A percentile compares a stretch with the other conserved stretches of the same genome.
These are phyloP conservation scores for Suillus plorans DNA, from an alignment of 768 basidiomycete species.

Conservation along the genomic window DNA sequence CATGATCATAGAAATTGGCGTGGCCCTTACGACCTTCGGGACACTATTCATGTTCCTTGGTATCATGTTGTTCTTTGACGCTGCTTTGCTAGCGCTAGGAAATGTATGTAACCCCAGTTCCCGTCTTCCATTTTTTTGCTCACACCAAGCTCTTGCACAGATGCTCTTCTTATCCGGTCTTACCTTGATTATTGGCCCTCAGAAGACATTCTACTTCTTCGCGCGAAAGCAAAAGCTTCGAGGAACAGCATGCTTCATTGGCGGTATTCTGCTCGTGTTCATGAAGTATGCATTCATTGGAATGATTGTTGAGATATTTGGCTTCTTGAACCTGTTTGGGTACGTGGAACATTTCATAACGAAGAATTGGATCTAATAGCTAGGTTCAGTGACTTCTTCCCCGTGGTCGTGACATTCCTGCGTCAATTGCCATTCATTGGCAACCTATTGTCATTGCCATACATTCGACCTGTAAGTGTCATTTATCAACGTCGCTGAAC, in stretches of 20 bases:
- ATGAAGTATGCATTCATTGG: conserved; percentile 94
- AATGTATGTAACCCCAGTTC: conserved; percentile 60
- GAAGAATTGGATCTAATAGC: not conserved
- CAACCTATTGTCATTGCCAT: conserved; percentile 81
- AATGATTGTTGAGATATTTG: conserved; percentile 91
- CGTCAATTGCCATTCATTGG: conserved; percentile 93
- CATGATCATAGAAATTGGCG: conserved; percentile 77
- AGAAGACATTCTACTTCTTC: conserved; percentile 98
- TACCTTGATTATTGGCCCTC: conserved; percentile 94
- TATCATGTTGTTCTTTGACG: conserved; percentile 95
- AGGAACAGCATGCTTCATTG: conserved; percentile 85
- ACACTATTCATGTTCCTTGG: conserved; percentile 95
- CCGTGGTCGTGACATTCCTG: conserved; percentile 95
- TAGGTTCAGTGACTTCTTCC: conserved; percentile 89
- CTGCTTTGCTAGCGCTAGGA: conserved; percentile 92
- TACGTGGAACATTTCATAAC: conserved; percentile 31
- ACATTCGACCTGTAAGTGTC: conserved; percentile 71
- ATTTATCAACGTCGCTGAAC: not conserved
- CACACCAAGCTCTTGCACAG: conserved; percentile 40
- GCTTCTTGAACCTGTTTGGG: conserved; percentile 98
- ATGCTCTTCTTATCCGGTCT: conserved; percentile 93
- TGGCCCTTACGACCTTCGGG: conserved; percentile 94
- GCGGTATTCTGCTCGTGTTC: conserved; percentile 91
- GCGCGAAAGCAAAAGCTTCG: conserved; percentile 93
- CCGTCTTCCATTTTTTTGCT: conserved; percentile 5